Evolutionary conservation across 768 basidiomycete species (phyloP).

Genomic region (Rhodotorula diobovata): DNA sequence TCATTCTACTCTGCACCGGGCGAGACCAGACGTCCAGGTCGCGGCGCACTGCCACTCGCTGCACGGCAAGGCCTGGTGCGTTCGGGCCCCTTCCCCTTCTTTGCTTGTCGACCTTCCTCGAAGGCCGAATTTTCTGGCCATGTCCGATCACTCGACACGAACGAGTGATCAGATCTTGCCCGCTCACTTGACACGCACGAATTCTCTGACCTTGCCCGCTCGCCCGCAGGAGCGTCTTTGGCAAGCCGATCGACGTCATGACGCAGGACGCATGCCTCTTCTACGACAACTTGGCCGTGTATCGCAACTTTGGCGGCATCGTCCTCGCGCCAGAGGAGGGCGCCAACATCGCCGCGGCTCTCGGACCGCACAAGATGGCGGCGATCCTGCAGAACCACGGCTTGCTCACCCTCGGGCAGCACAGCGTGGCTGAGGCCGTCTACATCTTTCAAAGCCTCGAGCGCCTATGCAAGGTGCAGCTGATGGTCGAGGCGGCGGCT

Average conservation of each 20-base stretch:
- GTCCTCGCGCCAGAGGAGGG: slow-evolving; percentile 41
- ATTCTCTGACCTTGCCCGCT: too few species aligned
- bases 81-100: too few species aligned
- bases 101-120: too few species aligned
- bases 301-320: slow-evolving; percentile 39
- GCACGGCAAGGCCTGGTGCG: slow-evolving; percentile 32
- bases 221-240: slow-evolving; percentile 24
- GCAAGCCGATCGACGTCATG: slow-evolving; percentile 36
- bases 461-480: slow-evolving; percentile 33
- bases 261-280: slow-evolving; percentile 40
- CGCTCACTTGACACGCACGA: too few species aligned
- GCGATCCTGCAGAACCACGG: slow-evolving; percentile 42
- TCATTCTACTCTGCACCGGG: slow-evolving; percentile 37
- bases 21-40: slow-evolving; percentile 37
- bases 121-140: too few species aligned
- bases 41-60: slow-evolving; percentile 40
- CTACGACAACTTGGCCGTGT: slow-evolving; percentile 39
- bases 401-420: slow-evolving; percentile 28
- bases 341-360: slow-evolving; percentile 36
- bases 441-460: slow-evolving; percentile 34
- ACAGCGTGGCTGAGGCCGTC: slow-evolving; percentile 34
- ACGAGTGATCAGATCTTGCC: too few species aligned
- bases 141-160: too few species aligned
- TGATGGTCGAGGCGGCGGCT: slow-evolving; percentile 33
- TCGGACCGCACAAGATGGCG: slow-evolving; percentile 33